Percentiles rank a stretch among this genome's conserved stretches.
phyloP scores from a whole-genome alignment of 2,329 filamentous ascomycete species.

The Cordyceps militaris region DNA sequence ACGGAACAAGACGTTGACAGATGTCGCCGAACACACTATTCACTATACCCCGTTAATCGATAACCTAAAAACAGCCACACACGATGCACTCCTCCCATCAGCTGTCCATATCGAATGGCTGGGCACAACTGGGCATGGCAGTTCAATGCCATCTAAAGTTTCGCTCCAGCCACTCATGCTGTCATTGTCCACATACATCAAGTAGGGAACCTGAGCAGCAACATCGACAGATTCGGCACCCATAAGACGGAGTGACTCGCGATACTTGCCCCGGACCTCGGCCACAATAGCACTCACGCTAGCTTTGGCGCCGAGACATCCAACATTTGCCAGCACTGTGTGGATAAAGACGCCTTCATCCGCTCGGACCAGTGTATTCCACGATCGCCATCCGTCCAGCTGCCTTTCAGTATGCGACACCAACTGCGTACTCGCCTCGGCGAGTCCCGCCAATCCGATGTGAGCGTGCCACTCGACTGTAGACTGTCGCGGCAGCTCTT shows the following conservation, averaged over 20 bases:
- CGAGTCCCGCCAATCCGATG: slow-evolving; percentile 43
- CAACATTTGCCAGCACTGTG: slow-evolving; percentile 21
- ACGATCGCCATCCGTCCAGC: slow-evolving; percentile 22
- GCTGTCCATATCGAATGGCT: slow-evolving; percentile 11
- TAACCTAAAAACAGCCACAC: slow-evolving; percentile 6
- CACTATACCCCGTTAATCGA: not conserved
- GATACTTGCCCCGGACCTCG: slow-evolving; percentile 13
- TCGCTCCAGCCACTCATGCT: slow-evolving; percentile 15
- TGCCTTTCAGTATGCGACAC: slow-evolving; percentile 16
- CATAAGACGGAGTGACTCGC: not conserved
- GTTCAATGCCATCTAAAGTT: not conserved
- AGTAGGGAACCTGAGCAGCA: slow-evolving; percentile 20
- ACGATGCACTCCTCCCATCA: not conserved
- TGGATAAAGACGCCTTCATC: slow-evolving; percentile 23
- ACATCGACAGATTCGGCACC: slow-evolving; percentile 4
- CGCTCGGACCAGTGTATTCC: slow-evolving; percentile 21
- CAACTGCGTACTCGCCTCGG: slow-evolving; percentile 23
- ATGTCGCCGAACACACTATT: not conserved
- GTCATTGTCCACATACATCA: slow-evolving; percentile 22
- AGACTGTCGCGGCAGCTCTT: slow-evolving; percentile 65
- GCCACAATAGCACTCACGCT: slow-evolving; percentile 15
- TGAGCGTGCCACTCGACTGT: slow-evolving; percentile 79
- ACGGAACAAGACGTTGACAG: not conserved
- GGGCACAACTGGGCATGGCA: slow-evolving; percentile 18
- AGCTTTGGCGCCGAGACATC: not conserved